These are phyloP conservation scores for Aspergillus terreus DNA, from an alignment of 2,329 filamentous ascomycete genomes.

Conservation along the genomic window DNA sequence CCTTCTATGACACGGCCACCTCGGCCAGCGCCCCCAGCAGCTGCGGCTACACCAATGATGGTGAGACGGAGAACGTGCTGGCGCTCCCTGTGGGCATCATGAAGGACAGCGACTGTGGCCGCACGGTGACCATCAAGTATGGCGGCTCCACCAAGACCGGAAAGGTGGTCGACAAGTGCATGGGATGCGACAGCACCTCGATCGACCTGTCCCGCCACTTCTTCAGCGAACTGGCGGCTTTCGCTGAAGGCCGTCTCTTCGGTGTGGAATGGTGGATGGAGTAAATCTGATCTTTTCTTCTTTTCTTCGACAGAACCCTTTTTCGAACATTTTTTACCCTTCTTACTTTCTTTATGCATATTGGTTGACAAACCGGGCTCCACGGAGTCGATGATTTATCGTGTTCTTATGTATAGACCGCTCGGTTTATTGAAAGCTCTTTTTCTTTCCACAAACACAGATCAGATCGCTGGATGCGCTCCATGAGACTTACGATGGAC, in stretches of 20 bases:
- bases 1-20: slow-evolving; percentile 68
- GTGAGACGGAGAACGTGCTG: slow-evolving; percentile 58
- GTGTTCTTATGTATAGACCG: slow-evolving; percentile 3
- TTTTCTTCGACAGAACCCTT: slow-evolving; percentile 2
- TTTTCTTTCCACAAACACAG: not conserved
- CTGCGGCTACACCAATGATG: slow-evolving; percentile 63
- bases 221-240: slow-evolving; percentile 49
- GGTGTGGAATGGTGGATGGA: slow-evolving; percentile 41
- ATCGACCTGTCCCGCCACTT: slow-evolving; percentile 61
- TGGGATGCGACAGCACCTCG: slow-evolving; percentile 55
- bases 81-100: slow-evolving; percentile 66
- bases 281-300: slow-evolving; percentile 19
- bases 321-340: slow-evolving; percentile 1
- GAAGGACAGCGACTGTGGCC: slow-evolving; percentile 67
- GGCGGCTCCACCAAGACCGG: slow-evolving; percentile 58
- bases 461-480: not conserved
- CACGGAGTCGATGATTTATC: not conserved
- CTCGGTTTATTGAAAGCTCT: slow-evolving; percentile 5
- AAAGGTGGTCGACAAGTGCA: slow-evolving; percentile 70
- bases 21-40: slow-evolving; percentile 47
- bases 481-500: slow-evolving; percentile 1
- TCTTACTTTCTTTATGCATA: slow-evolving; percentile 1
- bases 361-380: not conserved
- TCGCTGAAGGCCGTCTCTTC: slow-evolving; percentile 37
- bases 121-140: slow-evolving; percentile 60